These are phyloP conservation scores for Bipolaris oryzae DNA, from an alignment of 2,329 filamentous ascomycete genomes.

Conservation along the genomic window DNA sequence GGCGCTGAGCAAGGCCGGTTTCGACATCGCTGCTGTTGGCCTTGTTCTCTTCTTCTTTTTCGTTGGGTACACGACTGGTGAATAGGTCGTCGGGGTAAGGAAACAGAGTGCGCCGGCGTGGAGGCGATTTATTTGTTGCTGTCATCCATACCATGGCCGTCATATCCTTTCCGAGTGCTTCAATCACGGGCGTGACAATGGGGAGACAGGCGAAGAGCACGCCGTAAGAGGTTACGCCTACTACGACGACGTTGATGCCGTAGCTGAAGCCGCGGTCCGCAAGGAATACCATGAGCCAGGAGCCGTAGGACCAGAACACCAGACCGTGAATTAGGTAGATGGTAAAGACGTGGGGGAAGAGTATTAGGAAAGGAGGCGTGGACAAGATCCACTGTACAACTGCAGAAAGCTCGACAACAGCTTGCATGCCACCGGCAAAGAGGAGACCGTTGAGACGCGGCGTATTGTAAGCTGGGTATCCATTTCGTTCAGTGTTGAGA, in stretches of 20 bases:
- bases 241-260: slow-evolving; percentile 44
- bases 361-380: slow-evolving; percentile 46
- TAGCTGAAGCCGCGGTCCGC: slow-evolving; percentile 40
- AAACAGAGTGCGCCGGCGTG: slow-evolving; percentile 40
- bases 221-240: slow-evolving; percentile 46
- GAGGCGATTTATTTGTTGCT: slow-evolving; percentile 45
- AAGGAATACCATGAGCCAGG: slow-evolving; percentile 46
- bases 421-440: slow-evolving; percentile 49
- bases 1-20: not conserved
- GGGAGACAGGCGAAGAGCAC: slow-evolving; percentile 43
- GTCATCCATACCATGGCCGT: slow-evolving; percentile 47
- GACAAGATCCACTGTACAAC: slow-evolving; percentile 52
- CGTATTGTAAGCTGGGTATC: slow-evolving; percentile 53
- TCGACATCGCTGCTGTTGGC: not conserved
- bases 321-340: slow-evolving; percentile 58
- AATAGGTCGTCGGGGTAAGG: slow-evolving; percentile 37
- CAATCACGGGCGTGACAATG: slow-evolving; percentile 48
- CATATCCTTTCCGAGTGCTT: slow-evolving; percentile 49
- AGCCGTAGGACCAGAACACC: slow-evolving; percentile 54
- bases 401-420: slow-evolving; percentile 45
- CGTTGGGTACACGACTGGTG: slow-evolving; percentile 16
- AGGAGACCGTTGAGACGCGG: slow-evolving; percentile 54
- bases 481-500: slow-evolving; percentile 39
- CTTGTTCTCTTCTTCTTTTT: not conserved
- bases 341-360: slow-evolving; percentile 58